Evolutionary conservation across 306 rosid genomes (phyloP).

Genomic region (Vicia villosa): DNA sequence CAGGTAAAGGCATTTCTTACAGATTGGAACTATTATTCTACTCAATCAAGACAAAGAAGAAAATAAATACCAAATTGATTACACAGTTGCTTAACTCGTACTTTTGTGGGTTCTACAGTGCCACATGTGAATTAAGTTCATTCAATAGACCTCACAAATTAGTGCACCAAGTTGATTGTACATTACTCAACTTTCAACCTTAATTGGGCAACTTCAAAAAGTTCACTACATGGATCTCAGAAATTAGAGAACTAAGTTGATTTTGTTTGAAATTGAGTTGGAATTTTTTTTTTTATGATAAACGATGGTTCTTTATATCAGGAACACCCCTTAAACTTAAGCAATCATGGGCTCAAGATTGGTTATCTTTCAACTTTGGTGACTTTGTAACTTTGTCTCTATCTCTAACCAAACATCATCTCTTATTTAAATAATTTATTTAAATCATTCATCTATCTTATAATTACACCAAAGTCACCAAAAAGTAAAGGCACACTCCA

Average conservation of each 20-base stretch:
- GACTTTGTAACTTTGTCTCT: too few relatives aligned
- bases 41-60: conserved; percentile 5
- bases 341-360: not conserved
- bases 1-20: conserved; percentile 3
- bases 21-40: conserved; percentile 1
- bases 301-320: not conserved
- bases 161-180: not conserved
- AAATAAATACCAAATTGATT: conserved; percentile 16
- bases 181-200: not conserved
- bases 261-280: not conserved
- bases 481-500: too few relatives aligned
- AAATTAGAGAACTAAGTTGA: not conserved
- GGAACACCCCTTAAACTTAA: not conserved
- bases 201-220: not conserved
- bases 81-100: not conserved
- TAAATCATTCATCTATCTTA: too few relatives aligned
- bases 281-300: not conserved
- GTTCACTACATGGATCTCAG: not conserved
- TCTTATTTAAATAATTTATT: too few relatives aligned
- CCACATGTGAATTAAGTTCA: not conserved
- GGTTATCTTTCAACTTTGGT: too few relatives aligned
- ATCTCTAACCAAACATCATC: too few relatives aligned
- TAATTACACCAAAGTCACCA: too few relatives aligned
- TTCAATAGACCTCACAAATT: not conserved
- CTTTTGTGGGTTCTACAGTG: conserved; percentile 8